Base-by-base conservation (phyloP, 2,329 filamentous ascomycete genomes). In the Colletotrichum truncatum region DNA sequence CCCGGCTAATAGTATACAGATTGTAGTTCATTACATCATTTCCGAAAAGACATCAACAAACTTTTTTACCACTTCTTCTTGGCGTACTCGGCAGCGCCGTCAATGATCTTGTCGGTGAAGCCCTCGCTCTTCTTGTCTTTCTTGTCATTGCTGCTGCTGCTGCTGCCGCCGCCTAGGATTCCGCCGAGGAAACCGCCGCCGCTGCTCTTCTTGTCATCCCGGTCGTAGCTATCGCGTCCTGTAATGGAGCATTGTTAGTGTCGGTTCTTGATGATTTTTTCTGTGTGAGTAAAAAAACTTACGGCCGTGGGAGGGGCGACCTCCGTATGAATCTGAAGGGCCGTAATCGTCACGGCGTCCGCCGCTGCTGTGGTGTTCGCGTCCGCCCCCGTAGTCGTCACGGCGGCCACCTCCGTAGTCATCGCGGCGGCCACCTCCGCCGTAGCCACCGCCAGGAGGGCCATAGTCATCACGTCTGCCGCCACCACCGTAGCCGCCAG, bases 21-120 rank as follows among this genome's bases (percentile, higher is more conserved):
- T 23, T 48, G 34, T 21, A 36, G 25, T 62, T 62, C 62, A 25
- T 65, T 49, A 55, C 56, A 60, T 65, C 62, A 25, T 65, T 25
- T n/a, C n/a, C n/a, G n/a, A n/a, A n/a, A n/a, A n/a, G n/a, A n/a
- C 45, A 18, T 32, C n/a, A n/a, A 18, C 46, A 21, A 3, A 18
- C n/a, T 8, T 1, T 2, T 52, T 58, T 48, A 66, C 23, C 53
- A 64, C 21, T 66, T 63, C 59, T 66, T 66, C 64, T 64, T 66
- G 59, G 64, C 64, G 25, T 58, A 58, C 38, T 41, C 26, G 7
- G 64, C 59, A 12, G 52, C 64, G 11, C 64, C 59, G 6, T 66
- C 64, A 34, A 66, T 66, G 45, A 64, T 14, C 59, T 64, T 66
- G 32, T 64, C 59, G 38, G 59, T 53, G 36, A 66, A 64, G 18